These are phyloP conservation scores for Plasmodium knowlesi DNA, from an alignment of 169 alveolate genomes.

Conservation along the genomic window DNA sequence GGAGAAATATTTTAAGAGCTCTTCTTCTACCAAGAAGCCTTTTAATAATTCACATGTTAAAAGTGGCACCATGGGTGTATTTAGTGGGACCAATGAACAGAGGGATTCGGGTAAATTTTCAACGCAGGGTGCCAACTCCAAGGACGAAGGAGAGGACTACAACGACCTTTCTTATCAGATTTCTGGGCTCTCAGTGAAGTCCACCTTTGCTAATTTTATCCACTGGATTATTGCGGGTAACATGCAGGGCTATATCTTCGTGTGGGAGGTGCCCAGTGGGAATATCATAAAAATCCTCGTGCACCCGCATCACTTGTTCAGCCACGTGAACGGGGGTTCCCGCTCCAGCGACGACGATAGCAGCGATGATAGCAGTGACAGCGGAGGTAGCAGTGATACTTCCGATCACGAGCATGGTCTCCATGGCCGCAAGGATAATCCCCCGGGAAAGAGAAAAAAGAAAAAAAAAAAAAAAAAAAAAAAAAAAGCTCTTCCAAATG, in stretches of 20 bases:
- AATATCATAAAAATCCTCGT: conserved; percentile 42
- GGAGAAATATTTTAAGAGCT: conserved; percentile 4
- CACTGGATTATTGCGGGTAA: conserved; percentile 76
- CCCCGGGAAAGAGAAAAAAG: neutral
- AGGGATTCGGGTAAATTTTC: neutral
- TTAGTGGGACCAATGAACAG: neutral
- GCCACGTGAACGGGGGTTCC: conserved; percentile 1
- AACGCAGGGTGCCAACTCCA: neutral
- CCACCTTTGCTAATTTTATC: conserved; percentile 75
- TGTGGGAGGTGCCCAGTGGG: conserved; percentile 77
- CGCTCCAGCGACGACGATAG: neutral
- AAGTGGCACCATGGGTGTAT: neutral
- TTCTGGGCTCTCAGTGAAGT: conserved; percentile 61
- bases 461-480: neutral
- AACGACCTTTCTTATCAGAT: conserved; percentile 69
- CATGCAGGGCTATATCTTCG: conserved; percentile 70
- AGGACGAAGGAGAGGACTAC: neutral
- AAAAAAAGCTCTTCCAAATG: neutral
- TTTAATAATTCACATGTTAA: neutral
- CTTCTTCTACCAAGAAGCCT: neutral
- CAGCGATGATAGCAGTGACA: neutral
- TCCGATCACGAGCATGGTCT: neutral
- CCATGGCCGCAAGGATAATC: neutral
- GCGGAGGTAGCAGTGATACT: neutral
- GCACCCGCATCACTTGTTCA: conserved; percentile 34